A percentile compares a stretch with the other conserved stretches of the same genome.
These are phyloP conservation scores for Leonotis leonurus DNA, from an alignment of 257 asterid species.

Conservation along the genomic window DNA sequence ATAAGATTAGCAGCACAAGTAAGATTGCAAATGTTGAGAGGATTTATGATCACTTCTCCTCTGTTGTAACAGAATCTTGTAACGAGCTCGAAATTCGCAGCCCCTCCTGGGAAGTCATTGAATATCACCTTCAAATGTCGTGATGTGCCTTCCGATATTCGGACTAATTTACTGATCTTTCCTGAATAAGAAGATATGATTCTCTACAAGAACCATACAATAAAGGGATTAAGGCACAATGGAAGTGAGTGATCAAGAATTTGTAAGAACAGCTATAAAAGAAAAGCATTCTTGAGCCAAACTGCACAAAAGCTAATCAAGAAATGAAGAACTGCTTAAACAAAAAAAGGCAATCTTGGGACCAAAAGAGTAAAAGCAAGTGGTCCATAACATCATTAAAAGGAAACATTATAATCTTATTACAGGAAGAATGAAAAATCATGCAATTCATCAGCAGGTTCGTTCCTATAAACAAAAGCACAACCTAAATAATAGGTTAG, in stretches of 20 bases:
- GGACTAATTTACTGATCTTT: slow-evolving; percentile 39
- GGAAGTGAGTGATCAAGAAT: neutral
- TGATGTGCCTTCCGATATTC: slow-evolving; percentile 36
- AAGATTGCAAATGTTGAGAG: slow-evolving; percentile 43
- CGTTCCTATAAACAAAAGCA: neutral
- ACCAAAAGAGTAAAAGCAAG: neutral
- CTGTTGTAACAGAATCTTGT: slow-evolving; percentile 64
- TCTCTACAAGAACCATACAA: slow-evolving; percentile 34
- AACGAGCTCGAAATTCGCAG: slow-evolving; percentile 64
- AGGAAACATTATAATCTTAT: neutral
- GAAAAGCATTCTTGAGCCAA: neutral
- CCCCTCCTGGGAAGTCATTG: slow-evolving; percentile 87
- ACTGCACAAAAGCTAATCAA: neutral
- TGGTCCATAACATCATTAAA: neutral
- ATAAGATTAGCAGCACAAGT: slow-evolving; percentile 50
- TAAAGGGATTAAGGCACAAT: neutral
- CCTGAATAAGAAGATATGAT: slow-evolving; percentile 53
- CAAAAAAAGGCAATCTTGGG: slow-evolving; percentile 8
- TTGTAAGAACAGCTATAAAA: neutral
- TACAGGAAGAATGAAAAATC: neutral
- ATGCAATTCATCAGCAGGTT: neutral
- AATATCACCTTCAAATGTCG: slow-evolving; percentile 53
- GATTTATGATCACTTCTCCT: slow-evolving; percentile 40
- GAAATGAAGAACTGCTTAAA: neutral
- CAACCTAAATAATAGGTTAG: neutral